Base-by-base conservation (phyloP, 2,329 filamentous ascomycete species). In the Aspergillus arachidicola region DNA sequence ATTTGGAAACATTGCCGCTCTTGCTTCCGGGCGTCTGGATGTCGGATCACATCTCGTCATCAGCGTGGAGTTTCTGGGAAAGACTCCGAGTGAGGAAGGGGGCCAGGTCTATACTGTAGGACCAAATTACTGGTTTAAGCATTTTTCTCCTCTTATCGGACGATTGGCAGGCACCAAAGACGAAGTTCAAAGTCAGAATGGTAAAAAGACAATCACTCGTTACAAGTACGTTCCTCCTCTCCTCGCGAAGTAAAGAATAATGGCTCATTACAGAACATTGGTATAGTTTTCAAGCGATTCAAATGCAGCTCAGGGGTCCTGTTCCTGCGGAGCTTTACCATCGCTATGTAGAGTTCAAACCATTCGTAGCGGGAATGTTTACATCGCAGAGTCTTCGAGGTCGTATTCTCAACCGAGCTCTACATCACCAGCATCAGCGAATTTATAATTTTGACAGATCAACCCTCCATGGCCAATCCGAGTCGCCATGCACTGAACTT, bases 361-460 rank as follows among this genome's bases (percentile, higher is more conserved):
- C 94, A 30, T 92, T 97, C 72, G 91, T 98, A 60, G 92, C 91
- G 57, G 87, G 89, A 67, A 96, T 97, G 89, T 98, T 97, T 79
- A 90, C 89, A 1, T 87, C 87, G 11, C 86, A 87, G 32, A 94
- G 93, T 58, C 71, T 97, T 4, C 86, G 91, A 56, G 94, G 94
- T 21, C 89, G 87, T 66, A 84, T 97, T 53, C 82, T 97, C 23
- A 93, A 95, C 77, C 90, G 90, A 71, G 92, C 92, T 0, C 84
- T 98, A 7, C 94, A 96, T 77, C 92, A 96, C 73, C 94, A 98
- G 75, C 94, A 97, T 75, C 84, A 85, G 26, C 90, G 92, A 26
- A 88, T 98, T 60, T 98, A 98, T 81, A 96, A 95, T 73, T 97
- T 91, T 72, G 90, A 94, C 75, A 85, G 86, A 43, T 84, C 84